Percentiles rank a stretch among this genome's conserved stretches.
These are phyloP conservation scores for Heterobasidion annosum DNA, from an alignment of 1,284 basidiomycete species.

Conservation along the genomic window DNA sequence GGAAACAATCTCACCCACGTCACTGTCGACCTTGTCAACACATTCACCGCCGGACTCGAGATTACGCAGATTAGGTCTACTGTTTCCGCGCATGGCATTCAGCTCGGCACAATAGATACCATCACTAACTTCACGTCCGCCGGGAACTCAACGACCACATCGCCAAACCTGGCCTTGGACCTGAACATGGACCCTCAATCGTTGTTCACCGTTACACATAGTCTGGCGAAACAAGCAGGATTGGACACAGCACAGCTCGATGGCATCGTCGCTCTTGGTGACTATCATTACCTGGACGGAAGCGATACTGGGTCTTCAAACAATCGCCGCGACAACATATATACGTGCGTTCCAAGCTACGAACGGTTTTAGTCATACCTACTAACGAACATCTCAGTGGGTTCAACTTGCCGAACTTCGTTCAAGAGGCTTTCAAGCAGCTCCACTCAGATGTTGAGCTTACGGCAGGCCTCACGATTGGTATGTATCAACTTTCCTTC, in stretches of 20 bases:
- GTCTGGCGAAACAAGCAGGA: conserved; percentile 57
- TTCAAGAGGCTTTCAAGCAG: conserved; percentile 58
- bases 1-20: conserved; percentile 61
- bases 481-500: conserved; percentile 20
- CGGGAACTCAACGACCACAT: conserved; percentile 48
- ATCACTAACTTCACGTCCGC: conserved; percentile 42
- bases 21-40: conserved; percentile 58
- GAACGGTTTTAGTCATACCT: neutral
- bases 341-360: conserved; percentile 31
- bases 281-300: conserved; percentile 50
- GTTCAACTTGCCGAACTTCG: conserved; percentile 62
- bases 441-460: conserved; percentile 57
- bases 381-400: conserved; percentile 27
- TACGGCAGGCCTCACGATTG: conserved; percentile 48
- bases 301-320: conserved; percentile 22
- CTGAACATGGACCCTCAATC: conserved; percentile 69
- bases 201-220: conserved; percentile 64
- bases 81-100: conserved; percentile 56
- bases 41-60: conserved; percentile 54
- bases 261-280: conserved; percentile 62
- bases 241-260: conserved; percentile 57
- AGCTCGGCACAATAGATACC: conserved; percentile 56
- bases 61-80: conserved; percentile 60
- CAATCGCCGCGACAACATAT: conserved; percentile 35
- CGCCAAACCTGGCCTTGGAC: conserved; percentile 51